A percentile compares a stretch with the other conserved stretches of the same genome.
Conservation (phyloP, 805 yeast genomes). For the Sugiyamaella chiloensis region DNA sequence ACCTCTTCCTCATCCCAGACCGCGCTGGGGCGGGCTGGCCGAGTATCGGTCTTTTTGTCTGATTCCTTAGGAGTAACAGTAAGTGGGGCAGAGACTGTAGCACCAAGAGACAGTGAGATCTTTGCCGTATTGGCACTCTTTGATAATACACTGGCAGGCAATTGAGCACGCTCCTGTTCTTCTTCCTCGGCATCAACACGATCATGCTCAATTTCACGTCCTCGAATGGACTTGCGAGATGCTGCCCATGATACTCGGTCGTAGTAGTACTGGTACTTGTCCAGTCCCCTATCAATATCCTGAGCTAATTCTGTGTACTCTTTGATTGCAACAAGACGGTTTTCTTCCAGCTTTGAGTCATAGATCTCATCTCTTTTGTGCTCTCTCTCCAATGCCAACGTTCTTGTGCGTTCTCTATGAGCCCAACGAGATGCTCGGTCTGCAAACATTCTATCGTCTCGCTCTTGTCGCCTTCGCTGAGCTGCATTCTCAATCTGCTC, state of each 20-base stretch:
- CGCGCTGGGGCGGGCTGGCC: neutral
- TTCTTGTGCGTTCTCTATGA: slow-evolving; percentile 40
- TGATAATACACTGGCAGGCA: neutral
- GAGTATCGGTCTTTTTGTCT: neutral
- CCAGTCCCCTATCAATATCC: slow-evolving; percentile 16
- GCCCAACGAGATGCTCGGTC: slow-evolving; percentile 36
- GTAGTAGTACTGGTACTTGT: slow-evolving; percentile 21
- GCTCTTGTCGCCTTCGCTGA: slow-evolving; percentile 11
- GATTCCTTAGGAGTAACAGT: neutral
- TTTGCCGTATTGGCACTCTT: slow-evolving; percentile 6
- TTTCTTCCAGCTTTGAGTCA: slow-evolving; percentile 9
- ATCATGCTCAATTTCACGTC: slow-evolving; percentile 20
- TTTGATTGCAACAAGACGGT: slow-evolving; percentile 15
- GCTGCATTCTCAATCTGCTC: slow-evolving; percentile 10
- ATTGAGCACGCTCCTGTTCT: slow-evolving; percentile 5
- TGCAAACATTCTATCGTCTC: slow-evolving; percentile 19
- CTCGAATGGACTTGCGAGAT: slow-evolving; percentile 21
- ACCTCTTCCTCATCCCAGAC: slow-evolving; percentile 11
- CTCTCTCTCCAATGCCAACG: slow-evolving; percentile 24
- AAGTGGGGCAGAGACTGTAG: slow-evolving; percentile 1
- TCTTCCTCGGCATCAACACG: slow-evolving; percentile 22
- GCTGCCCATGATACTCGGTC: slow-evolving; percentile 29
- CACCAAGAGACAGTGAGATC: slow-evolving; percentile 17
- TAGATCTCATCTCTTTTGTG: slow-evolving; percentile 13
- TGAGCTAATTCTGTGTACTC: slow-evolving; percentile 24